A percentile compares a stretch with the other conserved stretches of the same genome.
phyloP scores from a whole-genome alignment of 257 asterid genomes.

The Plantago major region DNA sequence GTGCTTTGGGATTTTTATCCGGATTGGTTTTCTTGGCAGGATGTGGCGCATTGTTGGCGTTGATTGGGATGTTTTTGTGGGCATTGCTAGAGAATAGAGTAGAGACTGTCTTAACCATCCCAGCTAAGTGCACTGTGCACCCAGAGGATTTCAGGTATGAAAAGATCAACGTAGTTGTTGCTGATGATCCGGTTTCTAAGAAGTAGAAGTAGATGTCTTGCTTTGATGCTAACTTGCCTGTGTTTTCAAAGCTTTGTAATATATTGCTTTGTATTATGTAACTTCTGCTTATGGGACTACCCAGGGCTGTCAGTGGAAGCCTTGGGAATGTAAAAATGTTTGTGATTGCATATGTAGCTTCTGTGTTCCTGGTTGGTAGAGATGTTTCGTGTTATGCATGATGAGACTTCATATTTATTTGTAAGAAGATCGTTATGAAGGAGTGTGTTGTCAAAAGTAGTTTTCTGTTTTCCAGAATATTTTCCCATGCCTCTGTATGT shows the following conservation, averaged over 20 bases:
- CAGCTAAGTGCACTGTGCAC: conserved; percentile 34
- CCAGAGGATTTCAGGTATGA: conserved; percentile 64
- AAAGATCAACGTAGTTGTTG: conserved; percentile 53
- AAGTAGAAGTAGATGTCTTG: conserved; percentile 25
- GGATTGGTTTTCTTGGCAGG: conserved; percentile 59
- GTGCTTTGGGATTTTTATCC: conserved; percentile 48
- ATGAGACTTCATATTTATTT: too few relatives aligned
- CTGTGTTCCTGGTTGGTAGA: neutral
- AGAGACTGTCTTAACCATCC: conserved; percentile 44
- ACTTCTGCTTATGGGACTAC: conserved; percentile 9
- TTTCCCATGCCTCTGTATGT: too few relatives aligned
- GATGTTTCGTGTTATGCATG: too few relatives aligned
- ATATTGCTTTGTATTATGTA: conserved; percentile 23
- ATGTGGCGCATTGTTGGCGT: conserved; percentile 49
- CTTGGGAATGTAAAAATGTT: conserved; percentile 18
- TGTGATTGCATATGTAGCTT: conserved; percentile 9
- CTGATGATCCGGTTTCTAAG: conserved; percentile 36
- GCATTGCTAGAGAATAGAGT: conserved; percentile 34
- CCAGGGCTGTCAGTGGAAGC: conserved; percentile 16
- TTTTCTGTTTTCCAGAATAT: too few relatives aligned
- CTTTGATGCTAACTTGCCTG: conserved; percentile 15
- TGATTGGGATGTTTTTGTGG: conserved; percentile 50
- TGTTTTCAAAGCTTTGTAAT: conserved; percentile 31
- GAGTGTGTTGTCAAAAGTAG: too few relatives aligned
- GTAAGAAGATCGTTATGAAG: too few relatives aligned